Base-by-base conservation (phyloP, 1,284 basidiomycete species). In the Porogramme epimiltina region DNA sequence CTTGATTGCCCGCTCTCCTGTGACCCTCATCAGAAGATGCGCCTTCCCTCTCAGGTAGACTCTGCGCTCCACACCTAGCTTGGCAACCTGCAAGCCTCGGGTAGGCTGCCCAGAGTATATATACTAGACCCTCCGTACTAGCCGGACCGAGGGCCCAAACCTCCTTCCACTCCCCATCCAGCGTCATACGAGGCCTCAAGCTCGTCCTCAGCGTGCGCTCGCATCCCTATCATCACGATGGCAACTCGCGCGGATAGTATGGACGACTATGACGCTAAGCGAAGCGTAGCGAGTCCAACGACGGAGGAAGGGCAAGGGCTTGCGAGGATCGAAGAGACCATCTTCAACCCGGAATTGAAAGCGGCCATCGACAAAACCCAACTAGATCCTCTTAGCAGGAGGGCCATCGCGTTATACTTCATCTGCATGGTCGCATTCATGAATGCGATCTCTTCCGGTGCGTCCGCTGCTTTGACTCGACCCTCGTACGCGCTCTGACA, bases 341-440 rank as follows among this genome's bases (percentile, higher is more conserved):
- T 52, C 37, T 52, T 19, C 51, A 40, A 52, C 26, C 41, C 51
- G 3, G 45, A 48, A 28, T 42, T 52, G 26, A 52, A 52, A 36
- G 51, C 42, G 10, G 51, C 51, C 42, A 48, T 52, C 46, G 51
- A 52, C 37, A 48, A 48, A 37, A 48, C 51, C 4, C 16, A 41
- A 10, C 46, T 52, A n/a, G 51, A 52, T 45, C 51, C 51, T 3
- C 43, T 40, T 36, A 52, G 51, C 23, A 34, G 46, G 11, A 45
- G 51, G 10, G 51, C 51, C 4, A 36, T 52, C 37, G 47, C 51
- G 1, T 37, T 52, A n/a, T 52, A 52, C 33, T 48, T 52, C 31
- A 48, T 52, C n/a, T 52, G 51, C n/a, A 48, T 52, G 42, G 51
- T 52, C 46, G 51, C 46, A 15, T 52, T 52, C 37, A 19, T 52